phyloP scores from a whole-genome alignment of 805 yeast species.

The Starmerella sirachaensis region DNA sequence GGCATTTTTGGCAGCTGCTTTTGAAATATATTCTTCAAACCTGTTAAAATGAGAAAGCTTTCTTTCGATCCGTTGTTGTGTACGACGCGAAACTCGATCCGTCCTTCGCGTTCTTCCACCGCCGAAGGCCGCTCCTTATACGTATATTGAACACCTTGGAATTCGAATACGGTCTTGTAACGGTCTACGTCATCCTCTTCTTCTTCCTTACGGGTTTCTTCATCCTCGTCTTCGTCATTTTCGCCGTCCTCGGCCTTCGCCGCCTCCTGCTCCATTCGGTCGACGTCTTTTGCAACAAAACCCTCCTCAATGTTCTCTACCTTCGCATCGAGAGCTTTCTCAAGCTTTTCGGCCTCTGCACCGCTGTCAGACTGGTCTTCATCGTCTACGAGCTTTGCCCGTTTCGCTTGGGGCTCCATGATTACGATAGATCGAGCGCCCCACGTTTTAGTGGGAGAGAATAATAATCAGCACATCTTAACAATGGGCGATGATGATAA shows the following conservation, averaged over 20 bases:
- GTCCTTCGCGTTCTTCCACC: conserved; percentile 82
- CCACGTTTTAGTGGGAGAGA: no score
- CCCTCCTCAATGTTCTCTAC: conserved; percentile 27
- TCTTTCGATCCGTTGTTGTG: conserved; percentile 86
- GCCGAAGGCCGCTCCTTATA: conserved; percentile 91
- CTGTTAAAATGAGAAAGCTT: conserved; percentile 82
- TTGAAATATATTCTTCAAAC: conserved; percentile 89
- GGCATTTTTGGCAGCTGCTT: conserved; percentile 99
- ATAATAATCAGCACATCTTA: no score
- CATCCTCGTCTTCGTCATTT: conserved; percentile 22
- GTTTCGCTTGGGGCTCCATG: conserved; percentile 15
- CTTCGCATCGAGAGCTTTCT: conserved; percentile 21
- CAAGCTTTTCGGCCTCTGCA: conserved; percentile 23
- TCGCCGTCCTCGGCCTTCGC: conserved; percentile 19
- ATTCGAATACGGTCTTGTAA: conserved; percentile 40
- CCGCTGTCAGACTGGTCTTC: conserved; percentile 17
- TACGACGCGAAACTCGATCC: conserved; percentile 90
- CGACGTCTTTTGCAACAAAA: conserved; percentile 20
- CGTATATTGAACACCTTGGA: conserved; percentile 68
- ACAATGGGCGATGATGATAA: no score
- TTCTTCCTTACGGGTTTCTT: conserved; percentile 18
- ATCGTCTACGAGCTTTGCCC: conserved; percentile 19
- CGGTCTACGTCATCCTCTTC: conserved; percentile 26
- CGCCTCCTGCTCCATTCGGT: conserved; percentile 13
- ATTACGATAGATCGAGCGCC: no score